Base-by-base conservation (phyloP, 225 moss, liverwort and hornwort genomes). In the Lunularia cruciata region DNA sequence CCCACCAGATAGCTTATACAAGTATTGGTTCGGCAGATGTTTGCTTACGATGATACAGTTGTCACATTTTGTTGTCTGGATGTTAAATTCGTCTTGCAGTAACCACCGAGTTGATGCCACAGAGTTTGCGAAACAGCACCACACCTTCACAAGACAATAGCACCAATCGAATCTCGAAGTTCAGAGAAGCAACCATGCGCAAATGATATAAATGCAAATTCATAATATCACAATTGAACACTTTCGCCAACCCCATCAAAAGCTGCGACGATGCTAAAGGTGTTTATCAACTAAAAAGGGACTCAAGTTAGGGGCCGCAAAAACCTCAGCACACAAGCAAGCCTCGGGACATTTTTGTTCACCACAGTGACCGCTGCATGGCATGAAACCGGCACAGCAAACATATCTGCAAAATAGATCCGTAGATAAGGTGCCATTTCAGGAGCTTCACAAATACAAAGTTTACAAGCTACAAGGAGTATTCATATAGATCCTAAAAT, bases 291-390 rank as follows among this genome's bases (percentile, higher is more conserved):
- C n/a, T n/a, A n/a, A 19, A 46, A 8, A 0, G 65, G 8, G 28
- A 32, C 48, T 65, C n/a, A n/a, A n/a, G n/a, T n/a, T n/a, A n/a
- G n/a, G n/a, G n/a, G n/a, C n/a, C n/a, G n/a, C n/a, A n/a, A n/a
- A 49, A 31, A 83, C 83, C 81, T 84, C 84, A 14, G 77, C 76
- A 43, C 74, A 72, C 75, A 84, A 56, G 72, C 84, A 84, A 6
- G 78, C 53, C 52, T 84, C 84, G 6, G 84, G 84, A 57, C 80
- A 81, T 20, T 69, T 23, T 48, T 68, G 22, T 60, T 84, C 84
- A 18, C 84, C 84, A 69, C 84, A 84, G 13, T 69, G 51, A 52
- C 84, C 84, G 59, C 84, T 84, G 72, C 84, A 84, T 35, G 84
- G 84, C 72, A 84, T 40, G 43, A 72, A 84, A 46, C 84, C 84